Evolutionary conservation across 148 eudicot species (phyloP), one percentile per base, ranked within the genome.

Genomic region (Simmondsia chinensis): DNA sequence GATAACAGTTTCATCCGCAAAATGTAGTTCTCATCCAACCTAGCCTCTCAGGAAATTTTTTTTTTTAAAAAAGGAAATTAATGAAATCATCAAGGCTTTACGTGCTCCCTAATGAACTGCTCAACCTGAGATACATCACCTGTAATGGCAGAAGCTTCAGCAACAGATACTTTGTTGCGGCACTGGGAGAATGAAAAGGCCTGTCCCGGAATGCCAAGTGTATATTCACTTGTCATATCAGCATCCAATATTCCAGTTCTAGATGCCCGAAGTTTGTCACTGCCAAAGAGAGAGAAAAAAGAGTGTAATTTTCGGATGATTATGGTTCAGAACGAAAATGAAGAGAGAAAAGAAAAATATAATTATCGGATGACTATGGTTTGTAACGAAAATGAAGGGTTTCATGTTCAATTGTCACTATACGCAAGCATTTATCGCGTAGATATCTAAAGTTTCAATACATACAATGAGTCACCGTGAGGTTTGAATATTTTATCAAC

Each of bases 261-360:
- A 40, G 96, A 76, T 54, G 86, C 64, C 29, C 96, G 69, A 32
- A 83, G 69, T 65, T 87, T 87, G 38, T 87, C 94, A 25, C 96
- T 87, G 75, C 37, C 38, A 28, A 54, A 20, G 35, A 40, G 20
- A 27, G 6, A n/a, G n/a, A n/a, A n/a, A 19, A 22, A 25, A 4
- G 1, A 16, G 30, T 4, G 15, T 52, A 16, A 46, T 19, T 36
- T 33, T 33, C 5, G 2, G 12, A 39, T 9, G 28, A 15, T 4
- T 10, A 8, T 13, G 6, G 1, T 14, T 29, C 23, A 21, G 21
- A 25, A 15, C 19, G 16, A 36, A 8, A 4, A 26, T 14, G 26
- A 1, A 45, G 20, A 39, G 21, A n/a, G n/a, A n/a, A n/a, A n/a
- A n/a, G n/a, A n/a, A n/a, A n/a, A n/a, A n/a, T n/a, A n/a, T n/a